These are phyloP conservation scores for Coprinellus micaceus DNA, from an alignment of 768 basidiomycete genomes.

Conservation along the genomic window DNA sequence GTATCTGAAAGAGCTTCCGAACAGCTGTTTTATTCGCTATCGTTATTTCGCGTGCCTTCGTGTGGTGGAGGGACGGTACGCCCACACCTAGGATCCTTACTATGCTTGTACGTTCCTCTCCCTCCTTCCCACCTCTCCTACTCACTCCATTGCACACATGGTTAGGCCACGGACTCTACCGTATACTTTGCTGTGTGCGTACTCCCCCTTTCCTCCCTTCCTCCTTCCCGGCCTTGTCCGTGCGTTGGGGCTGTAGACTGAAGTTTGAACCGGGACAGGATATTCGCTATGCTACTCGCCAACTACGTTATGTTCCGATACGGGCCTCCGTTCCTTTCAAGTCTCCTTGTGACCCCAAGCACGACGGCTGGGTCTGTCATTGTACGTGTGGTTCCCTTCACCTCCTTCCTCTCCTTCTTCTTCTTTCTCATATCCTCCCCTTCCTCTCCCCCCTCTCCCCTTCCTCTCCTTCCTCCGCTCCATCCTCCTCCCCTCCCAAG, in stretches of 20 bases:
- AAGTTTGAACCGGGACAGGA: no score
- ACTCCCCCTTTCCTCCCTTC: background rate
- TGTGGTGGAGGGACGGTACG: conserved; percentile 24
- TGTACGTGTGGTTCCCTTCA: conserved; percentile 7
- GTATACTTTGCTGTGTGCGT: conserved; percentile 24
- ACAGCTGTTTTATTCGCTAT: conserved; percentile 22
- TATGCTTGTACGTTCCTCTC: conserved; percentile 17
- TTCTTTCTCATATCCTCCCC: background rate
- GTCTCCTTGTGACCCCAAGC: conserved; percentile 27
- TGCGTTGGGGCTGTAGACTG: background rate
- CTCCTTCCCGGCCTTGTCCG: background rate
- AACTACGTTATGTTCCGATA: conserved; percentile 24
- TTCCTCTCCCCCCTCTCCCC: background rate
- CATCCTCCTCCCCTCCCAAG: no score
- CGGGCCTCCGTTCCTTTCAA: conserved; percentile 25
- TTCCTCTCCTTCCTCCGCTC: no score
- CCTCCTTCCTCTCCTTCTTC: background rate
- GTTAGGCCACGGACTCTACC: conserved; percentile 24
- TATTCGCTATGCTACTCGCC: conserved; percentile 22
- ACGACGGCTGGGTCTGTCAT: conserved; percentile 26
- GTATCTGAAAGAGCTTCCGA: background rate
- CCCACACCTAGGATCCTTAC: conserved; percentile 20
- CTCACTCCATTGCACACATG: no score
- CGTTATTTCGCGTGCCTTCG: conserved; percentile 21
- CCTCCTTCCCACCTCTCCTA: background rate